Evolutionary conservation across 441 rosid species (phyloP), one percentile per base, ranked within the genome.

Genomic region (Syzygium malaccense): DNA sequence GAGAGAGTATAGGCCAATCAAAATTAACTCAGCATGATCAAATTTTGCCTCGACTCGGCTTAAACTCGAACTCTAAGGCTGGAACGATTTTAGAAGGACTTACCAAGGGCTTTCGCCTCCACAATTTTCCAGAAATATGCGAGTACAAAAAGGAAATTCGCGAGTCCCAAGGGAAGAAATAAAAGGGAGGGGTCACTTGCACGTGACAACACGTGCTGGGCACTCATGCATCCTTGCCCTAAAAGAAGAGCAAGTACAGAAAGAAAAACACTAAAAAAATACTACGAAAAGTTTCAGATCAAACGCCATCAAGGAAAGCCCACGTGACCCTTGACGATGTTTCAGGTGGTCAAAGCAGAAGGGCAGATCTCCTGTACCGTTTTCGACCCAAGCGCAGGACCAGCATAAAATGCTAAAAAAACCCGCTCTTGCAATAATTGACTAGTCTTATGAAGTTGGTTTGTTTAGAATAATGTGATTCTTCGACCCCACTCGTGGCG

Each of bases 181-280:
- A 78, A 28, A 33, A 79, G 41, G 75, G 32, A 48, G 88, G 37
- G 60, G 88, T 28, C 87, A 17, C 71, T 25, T 37, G 90, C 94
- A 92, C 89, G 91, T 93, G 93, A 88, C 30, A 58, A 17, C 93
- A 91, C 92, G 87, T 92, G 94, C 86, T 17, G 85, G 48, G 90
- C 92, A 89, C 88, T 88, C 79, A 45, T 20, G 49, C n/a, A 23
- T 20, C 5, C 83, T 45, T 5, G 83, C 83, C 51, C 83, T 13
- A 37, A 75, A 75, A 75, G 51, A 11, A 71, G 83, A 75, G 83
- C 83, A 1, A 75, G n/a, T 41, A 41, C 51, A 20, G 51, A 75
- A 75, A 12, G 51, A 23, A 75, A 75, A 75, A 75, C 51, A 6
- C 83, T 37, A 75, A 32, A 75, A 75, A 41, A 75, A 20, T 37